Evolutionary conservation across 768 basidiomycete genomes (phyloP).

Genomic region (Terana coerulea): DNA sequence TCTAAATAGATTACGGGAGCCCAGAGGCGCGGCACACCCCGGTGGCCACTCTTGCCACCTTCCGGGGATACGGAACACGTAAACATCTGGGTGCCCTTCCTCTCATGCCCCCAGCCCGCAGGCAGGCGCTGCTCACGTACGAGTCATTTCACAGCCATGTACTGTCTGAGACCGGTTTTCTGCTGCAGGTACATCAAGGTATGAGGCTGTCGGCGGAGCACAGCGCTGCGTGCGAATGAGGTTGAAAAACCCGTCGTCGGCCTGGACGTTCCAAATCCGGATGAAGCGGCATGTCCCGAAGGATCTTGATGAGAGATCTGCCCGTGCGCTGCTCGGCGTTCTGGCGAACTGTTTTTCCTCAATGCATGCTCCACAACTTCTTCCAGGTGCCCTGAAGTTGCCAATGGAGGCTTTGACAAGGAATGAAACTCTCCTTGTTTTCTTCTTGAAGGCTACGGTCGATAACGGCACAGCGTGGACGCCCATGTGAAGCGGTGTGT

Average conservation of each 20-base stretch:
- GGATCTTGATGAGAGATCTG: constrained; percentile 9
- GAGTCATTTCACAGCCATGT: no score
- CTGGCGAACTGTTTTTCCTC: neutral
- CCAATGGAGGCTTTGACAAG: no score
- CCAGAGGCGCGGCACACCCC: constrained; percentile 12
- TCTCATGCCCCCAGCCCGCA: neutral
- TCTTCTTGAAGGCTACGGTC: no score
- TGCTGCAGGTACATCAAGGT: neutral
- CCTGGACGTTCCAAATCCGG: constrained; percentile 6
- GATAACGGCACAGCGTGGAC: no score
- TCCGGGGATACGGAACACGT: constrained; percentile 15
- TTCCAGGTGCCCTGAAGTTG: neutral
- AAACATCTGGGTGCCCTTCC: neutral
- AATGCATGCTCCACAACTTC: neutral
- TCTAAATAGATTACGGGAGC: constrained; percentile 16
- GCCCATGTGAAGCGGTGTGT: no score
- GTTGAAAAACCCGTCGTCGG: constrained; percentile 6
- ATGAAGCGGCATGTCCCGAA: constrained; percentile 7
- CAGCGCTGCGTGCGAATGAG: constrained; percentile 10
- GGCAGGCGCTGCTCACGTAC: no score
- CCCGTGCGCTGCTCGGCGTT: neutral
- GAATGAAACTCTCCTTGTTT: no score
- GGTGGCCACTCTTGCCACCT: constrained; percentile 7
- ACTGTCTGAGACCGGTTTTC: neutral
- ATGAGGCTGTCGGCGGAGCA: neutral